Evolutionary conservation across 257 asterid genomes (phyloP).

Genomic region (Primulina huaijiensis): DNA sequence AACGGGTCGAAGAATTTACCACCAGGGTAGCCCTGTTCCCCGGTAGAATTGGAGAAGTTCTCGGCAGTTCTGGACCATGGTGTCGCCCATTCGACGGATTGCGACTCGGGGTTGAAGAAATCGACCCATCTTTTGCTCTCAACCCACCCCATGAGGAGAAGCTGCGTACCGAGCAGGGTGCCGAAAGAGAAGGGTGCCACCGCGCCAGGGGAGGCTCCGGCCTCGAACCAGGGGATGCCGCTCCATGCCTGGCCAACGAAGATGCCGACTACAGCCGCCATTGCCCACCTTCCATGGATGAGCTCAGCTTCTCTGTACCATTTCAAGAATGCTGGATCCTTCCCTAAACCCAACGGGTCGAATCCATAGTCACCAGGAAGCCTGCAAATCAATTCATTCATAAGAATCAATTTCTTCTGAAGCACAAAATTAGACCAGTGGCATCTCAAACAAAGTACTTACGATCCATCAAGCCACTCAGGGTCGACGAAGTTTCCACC

Average conservation of each 20-base stretch:
- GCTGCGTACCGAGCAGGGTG: slow-evolving; percentile 86
- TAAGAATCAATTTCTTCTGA: background rate
- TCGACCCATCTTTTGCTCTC: slow-evolving; percentile 99
- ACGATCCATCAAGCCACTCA: slow-evolving; percentile 99
- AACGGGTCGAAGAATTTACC: slow-evolving; percentile 92
- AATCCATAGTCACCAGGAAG: slow-evolving; percentile 94
- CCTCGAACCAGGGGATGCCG: slow-evolving; percentile 94
- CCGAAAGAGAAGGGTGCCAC: slow-evolving; percentile 96
- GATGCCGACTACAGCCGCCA: slow-evolving; percentile 89
- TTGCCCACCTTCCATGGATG: slow-evolving; percentile 98
- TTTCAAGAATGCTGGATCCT: slow-evolving; percentile 90
- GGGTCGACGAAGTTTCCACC: slow-evolving; percentile 79
- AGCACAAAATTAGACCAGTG: background rate
- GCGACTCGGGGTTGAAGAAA: slow-evolving; percentile 88
- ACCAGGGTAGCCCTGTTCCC: slow-evolving; percentile 94
- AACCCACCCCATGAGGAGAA: slow-evolving; percentile 97
- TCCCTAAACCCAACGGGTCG: slow-evolving; percentile 93
- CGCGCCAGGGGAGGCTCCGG: slow-evolving; percentile 94
- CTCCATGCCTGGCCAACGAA: slow-evolving; percentile 94
- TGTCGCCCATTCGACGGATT: slow-evolving; percentile 92
- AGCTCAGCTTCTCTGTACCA: slow-evolving; percentile 99
- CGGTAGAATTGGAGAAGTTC: slow-evolving; percentile 78
- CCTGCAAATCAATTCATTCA: slow-evolving; percentile 37
- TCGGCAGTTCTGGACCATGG: slow-evolving; percentile 92
- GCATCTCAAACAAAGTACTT: slow-evolving; percentile 28